Evolutionary conservation across 768 basidiomycete species (phyloP).

Genomic region (Amanita pseudoporphyria): DNA sequence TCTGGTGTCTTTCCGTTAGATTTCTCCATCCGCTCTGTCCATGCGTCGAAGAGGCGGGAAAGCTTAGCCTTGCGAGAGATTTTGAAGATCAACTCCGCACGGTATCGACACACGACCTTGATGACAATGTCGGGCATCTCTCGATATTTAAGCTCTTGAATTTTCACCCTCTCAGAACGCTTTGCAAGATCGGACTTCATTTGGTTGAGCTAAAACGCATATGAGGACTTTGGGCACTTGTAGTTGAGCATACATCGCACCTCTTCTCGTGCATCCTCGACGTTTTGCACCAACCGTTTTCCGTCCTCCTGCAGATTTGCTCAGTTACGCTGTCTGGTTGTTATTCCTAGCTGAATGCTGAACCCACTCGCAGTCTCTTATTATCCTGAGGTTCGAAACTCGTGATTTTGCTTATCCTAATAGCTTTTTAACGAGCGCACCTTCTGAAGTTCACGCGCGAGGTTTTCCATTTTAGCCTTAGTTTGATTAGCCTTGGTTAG

Average conservation of each 20-base stretch:
- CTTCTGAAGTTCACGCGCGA: constrained; percentile 86
- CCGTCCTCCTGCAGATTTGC: constrained; percentile 60
- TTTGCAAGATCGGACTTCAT: constrained; percentile 80
- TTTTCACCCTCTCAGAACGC: constrained; percentile 68
- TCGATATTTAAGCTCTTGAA: constrained; percentile 72
- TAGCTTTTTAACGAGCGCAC: constrained; percentile 27
- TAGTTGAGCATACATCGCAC: constrained; percentile 24
- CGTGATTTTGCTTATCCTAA: background rate
- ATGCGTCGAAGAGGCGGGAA: constrained; percentile 73
- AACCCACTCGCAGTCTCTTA: constrained; percentile 71
- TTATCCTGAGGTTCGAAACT: constrained; percentile 51
- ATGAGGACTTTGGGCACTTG: constrained; percentile 6
- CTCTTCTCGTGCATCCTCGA: constrained; percentile 85
- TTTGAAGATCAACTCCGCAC: constrained; percentile 88
- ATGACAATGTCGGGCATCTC: constrained; percentile 87
- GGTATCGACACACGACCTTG: constrained; percentile 82
- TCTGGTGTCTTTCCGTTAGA: constrained; percentile 36
- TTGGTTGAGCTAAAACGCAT: constrained; percentile 47
- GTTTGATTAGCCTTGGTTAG: constrained; percentile 83
- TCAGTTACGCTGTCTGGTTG: constrained; percentile 6
- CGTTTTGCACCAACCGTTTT: constrained; percentile 66
- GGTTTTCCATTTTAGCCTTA: constrained; percentile 83
- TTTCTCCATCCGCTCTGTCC: constrained; percentile 84
- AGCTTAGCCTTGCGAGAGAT: constrained; percentile 87
- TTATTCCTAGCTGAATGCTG: background rate